These are phyloP conservation scores for Colletotrichum sp. DNA, from an alignment of 2,329 filamentous ascomycete species.

Conservation along the genomic window DNA sequence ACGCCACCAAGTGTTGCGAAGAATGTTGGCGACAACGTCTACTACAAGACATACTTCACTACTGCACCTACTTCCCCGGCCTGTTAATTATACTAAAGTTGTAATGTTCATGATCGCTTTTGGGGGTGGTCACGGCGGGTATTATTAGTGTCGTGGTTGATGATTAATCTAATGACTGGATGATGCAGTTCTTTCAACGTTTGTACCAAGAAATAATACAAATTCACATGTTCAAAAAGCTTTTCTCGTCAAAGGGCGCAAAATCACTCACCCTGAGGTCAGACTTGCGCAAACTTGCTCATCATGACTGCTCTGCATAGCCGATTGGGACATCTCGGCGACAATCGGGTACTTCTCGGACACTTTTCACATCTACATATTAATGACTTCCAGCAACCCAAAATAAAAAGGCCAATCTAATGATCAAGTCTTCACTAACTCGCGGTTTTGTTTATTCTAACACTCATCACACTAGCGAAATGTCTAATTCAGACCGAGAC, in stretches of 20 bases:
- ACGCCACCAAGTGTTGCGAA: neutral
- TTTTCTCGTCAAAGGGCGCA: neutral
- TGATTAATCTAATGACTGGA: neutral
- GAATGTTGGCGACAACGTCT: constrained; percentile 5
- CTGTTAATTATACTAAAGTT: neutral
- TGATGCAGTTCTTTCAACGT: neutral
- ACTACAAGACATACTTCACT: constrained; percentile 9
- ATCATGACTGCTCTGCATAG: neutral
- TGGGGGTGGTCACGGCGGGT: fast-evolving
- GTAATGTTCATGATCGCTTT: neutral
- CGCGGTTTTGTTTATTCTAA: fast-evolving
- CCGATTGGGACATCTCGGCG: neutral
- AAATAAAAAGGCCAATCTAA: neutral
- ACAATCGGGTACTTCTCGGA: neutral
- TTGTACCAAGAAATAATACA: neutral
- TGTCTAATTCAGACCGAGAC: neutral
- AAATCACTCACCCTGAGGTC: neutral
- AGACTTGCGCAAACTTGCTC: neutral
- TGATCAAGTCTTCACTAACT: neutral
- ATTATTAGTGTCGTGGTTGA: too few relatives aligned
- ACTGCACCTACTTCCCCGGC: neutral
- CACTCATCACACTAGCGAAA: neutral
- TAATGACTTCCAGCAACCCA: neutral
- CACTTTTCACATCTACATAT: neutral
- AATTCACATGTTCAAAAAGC: neutral